Base-by-base conservation (phyloP, 768 basidiomycete genomes). In the Cystobasidium ongulense region DNA sequence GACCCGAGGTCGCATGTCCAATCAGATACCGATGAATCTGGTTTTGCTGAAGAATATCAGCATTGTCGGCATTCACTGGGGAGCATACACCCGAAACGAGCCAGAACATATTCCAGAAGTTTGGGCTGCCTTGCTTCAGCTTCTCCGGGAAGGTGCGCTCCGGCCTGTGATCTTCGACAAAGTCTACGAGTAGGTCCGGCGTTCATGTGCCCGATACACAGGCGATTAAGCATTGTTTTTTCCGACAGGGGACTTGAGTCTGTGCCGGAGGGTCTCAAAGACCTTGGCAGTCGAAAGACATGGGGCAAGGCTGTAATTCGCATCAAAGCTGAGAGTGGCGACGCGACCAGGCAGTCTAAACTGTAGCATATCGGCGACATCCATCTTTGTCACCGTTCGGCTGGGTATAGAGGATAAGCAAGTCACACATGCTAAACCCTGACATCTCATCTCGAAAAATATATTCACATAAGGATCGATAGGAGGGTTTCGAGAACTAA, bases 231-330 rank as follows among this genome's bases (percentile, higher is more conserved):
- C 33, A 27, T 18, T 27, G 25, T 29, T 54, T 54, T 10, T n/a
- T 54, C 29, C 11, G 4, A 15, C 57, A 59, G 57, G 13, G 82
- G 89, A 0, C 81, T 97, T 0, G 89, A 90, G 29, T 81, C 81
- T 10, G 81, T 93, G 1, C 81, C 85, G 1, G 86, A 88, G 0
- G 95, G 89, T 0, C 81, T 97, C 63, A 79, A 79, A 17, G 92
- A 90, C 29, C 81, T 98, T 23, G 92, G 93, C 79, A 84, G 83
- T 57, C 84, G 95, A 75, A 86, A 90, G 82, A 94, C 92, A 3
- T 98, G 92, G 91, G 95, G 95, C 0, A 97, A 97, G 79, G 90
- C 85, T 0, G 83, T 94, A 29, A 85, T 91, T 8, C 84, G 83
- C 63, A 80, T 98, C 15, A 78, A 76, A 50, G 68, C 76, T 2